phyloP scores from a whole-genome alignment of 148 eudicot species.

The Amaranthus cruentus region DNA sequence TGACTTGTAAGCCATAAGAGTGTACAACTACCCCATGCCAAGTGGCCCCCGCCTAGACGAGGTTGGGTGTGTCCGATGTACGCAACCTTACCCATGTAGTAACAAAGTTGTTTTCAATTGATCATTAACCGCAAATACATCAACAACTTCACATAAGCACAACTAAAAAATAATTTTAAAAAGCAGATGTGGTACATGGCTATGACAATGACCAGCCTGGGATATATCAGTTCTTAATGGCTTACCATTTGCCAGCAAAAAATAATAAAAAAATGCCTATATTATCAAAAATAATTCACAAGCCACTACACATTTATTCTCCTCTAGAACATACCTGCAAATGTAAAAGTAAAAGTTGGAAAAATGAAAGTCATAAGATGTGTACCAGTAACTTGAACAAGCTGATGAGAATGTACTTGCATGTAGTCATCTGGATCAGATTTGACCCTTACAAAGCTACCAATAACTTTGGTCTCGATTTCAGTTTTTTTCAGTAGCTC shows the following conservation, averaged over 20 bases:
- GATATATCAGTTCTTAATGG: too few species aligned
- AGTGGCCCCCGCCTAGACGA: too few species aligned
- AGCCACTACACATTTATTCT: neutral
- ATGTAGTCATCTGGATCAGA: slow-evolving; percentile 31
- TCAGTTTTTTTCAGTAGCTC: slow-evolving; percentile 19
- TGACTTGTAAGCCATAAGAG: too few species aligned
- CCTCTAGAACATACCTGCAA: neutral
- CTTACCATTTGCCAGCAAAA: neutral
- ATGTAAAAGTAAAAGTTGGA: neutral
- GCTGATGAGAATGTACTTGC: slow-evolving; percentile 28
- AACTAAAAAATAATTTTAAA: too few species aligned
- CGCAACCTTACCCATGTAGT: too few species aligned
- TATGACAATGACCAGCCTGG: too few species aligned
- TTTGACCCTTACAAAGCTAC: slow-evolving; percentile 30
- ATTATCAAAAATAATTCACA: neutral
- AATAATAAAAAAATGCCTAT: neutral
- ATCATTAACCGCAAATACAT: too few species aligned
- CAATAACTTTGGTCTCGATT: slow-evolving; percentile 19
- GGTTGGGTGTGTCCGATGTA: too few species aligned
- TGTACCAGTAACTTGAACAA: slow-evolving; percentile 33
- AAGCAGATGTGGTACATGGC: too few species aligned
- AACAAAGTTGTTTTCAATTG: too few species aligned
- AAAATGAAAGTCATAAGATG: neutral
- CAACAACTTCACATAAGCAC: too few species aligned
- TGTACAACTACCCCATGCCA: too few species aligned